Base-by-base conservation (phyloP, 768 basidiomycete genomes). In the Nidula microcarpa region DNA sequence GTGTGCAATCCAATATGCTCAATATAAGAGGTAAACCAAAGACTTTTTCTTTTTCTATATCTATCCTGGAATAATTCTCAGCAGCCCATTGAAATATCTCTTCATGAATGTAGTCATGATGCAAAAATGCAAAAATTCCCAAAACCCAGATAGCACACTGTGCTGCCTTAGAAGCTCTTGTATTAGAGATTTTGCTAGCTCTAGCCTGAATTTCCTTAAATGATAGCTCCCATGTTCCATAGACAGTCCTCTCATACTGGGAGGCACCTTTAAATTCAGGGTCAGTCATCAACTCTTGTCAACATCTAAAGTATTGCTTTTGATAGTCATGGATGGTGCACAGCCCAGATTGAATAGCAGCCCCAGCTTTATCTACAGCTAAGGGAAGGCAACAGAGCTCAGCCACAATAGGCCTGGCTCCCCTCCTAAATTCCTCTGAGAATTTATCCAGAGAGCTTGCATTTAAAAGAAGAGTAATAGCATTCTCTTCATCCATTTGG, bases 361-460 rank as follows among this genome's bases (percentile, higher is more conserved):
- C 59, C 10, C 59, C 61, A 46, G 59, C 61, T 39, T 60, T 56
- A 32, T 62, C 59, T 39, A 62, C 52, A 50, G 57, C 59, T 8
- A 57, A 32, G 23, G 55, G 58, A n/a, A 44, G 43, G 32, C 43
- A 51, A 23, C 34, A 23, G 16, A 50, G 49, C n/a, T n/a, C n/a
- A n/a, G n/a, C n/a, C n/a, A n/a, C n/a, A n/a, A n/a, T n/a, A n/a
- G n/a, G n/a, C n/a, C 17, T 55, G 11, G 58, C 52, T 14, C 17
- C 43, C 8, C 47, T 14, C 13, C 33, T n/a, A 39, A 9, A 39
- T n/a, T 39, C 9, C 8, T 39, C 37, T 39, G 37, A 39, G n/a
- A 9, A 9, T 9, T 39, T n/a, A 9, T 39, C 37, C n/a, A 39
- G n/a, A n/a, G 9, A 8, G n/a, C 37, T 39, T 9, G 33, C 17